Conservation (phyloP, 1,139 yeast species). For the Lodderomyces metapsilosis region DNA sequence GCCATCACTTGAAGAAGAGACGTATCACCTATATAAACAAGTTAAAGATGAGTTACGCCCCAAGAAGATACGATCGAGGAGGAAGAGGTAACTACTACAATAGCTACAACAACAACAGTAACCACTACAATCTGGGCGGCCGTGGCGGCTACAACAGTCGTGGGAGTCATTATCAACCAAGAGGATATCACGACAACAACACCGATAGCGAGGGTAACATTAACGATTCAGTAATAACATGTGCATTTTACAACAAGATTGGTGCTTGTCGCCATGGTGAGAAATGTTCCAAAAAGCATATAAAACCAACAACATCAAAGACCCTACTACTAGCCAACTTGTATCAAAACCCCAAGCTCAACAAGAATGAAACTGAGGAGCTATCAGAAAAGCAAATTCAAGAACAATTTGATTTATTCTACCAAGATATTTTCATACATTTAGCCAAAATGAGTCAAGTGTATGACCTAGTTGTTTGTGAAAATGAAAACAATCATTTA, state of each 20-base stretch:
- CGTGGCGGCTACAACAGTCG: background rate
- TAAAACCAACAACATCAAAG: constrained; percentile 64
- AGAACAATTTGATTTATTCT: constrained; percentile 61
- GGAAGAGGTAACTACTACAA: background rate
- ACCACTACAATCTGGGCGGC: background rate
- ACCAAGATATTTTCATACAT: constrained; percentile 71
- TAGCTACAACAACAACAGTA: background rate
- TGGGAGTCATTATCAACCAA: background rate
- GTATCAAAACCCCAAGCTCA: constrained; percentile 61
- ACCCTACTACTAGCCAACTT: constrained; percentile 69
- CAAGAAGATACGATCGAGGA: background rate
- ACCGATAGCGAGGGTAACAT: background rate
- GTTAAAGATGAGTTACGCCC: background rate
- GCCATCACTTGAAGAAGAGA: background rate
- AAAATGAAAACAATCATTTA: constrained; percentile 74
- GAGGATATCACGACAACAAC: background rate
- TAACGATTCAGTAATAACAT: constrained; percentile 15
- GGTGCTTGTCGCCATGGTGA: constrained; percentile 97
- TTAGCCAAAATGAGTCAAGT: constrained; percentile 66
- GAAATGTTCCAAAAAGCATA: constrained; percentile 77
- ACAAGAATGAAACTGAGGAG: constrained; percentile 30
- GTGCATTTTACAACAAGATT: constrained; percentile 70
- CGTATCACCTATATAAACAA: background rate
- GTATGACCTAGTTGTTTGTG: constrained; percentile 71
- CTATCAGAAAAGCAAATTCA: constrained; percentile 42